Percentiles rank a stretch among this genome's conserved stretches.
phyloP scores from a whole-genome alignment of 1,284 basidiomycete species.

The Boletus albobrunnescens region DNA sequence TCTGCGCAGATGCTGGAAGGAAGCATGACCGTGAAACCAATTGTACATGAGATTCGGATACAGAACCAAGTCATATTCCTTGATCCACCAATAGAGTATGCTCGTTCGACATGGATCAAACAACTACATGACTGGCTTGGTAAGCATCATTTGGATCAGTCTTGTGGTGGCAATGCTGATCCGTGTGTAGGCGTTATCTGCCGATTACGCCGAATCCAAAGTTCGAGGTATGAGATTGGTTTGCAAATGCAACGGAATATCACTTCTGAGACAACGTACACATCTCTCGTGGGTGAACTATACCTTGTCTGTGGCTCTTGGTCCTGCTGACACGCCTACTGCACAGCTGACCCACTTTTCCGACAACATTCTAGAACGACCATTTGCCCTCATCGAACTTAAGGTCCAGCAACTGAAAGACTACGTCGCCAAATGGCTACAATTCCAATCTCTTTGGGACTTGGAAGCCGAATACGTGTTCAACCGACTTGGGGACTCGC shows the following conservation, averaged over 20 bases:
- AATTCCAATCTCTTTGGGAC: conserved; percentile 99
- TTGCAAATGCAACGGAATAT: conserved; percentile 74
- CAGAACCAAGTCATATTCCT: conserved; percentile 98
- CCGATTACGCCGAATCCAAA: conserved; percentile 82
- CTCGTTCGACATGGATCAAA: conserved; percentile 86
- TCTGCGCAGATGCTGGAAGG: conserved; percentile 57
- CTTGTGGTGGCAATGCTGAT: not conserved
- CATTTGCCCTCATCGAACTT: conserved; percentile 83
- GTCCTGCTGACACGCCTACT: not conserved
- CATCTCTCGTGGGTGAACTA: conserved; percentile 65
- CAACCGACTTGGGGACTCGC: conserved; percentile 88
- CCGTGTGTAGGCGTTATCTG: conserved; percentile 72
- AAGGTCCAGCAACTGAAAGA: conserved; percentile 85
- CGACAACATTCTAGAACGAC: conserved; percentile 73
- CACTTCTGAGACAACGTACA: conserved; percentile 72
- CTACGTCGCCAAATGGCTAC: conserved; percentile 96
- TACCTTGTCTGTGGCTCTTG: not conserved
- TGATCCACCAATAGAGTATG: conserved; percentile 95
- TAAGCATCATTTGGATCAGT: conserved; percentile 43
- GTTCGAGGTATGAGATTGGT: conserved; percentile 94
- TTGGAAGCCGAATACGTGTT: conserved; percentile 96
- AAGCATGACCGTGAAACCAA: conserved; percentile 71
- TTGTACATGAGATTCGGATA: conserved; percentile 94
- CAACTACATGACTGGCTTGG: conserved; percentile 91
- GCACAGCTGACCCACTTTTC: conserved; percentile 73